Evolutionary conservation across 805 yeast species (phyloP).

Genomic region (Saccharomycopsis amapae): DNA sequence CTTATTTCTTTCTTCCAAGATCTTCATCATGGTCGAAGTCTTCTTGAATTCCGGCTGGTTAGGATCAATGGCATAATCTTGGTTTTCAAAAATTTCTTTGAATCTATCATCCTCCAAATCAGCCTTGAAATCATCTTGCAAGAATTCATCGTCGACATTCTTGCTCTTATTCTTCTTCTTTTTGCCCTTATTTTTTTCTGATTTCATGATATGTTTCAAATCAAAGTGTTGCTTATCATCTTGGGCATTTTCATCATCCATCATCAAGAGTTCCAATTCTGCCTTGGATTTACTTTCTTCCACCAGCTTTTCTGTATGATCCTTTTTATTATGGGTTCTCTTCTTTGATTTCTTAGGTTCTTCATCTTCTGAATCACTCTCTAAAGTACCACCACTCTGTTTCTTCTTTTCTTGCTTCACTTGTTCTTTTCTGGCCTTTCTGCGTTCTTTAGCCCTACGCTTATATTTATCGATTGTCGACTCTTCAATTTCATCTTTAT

Average conservation of each 20-base stretch:
- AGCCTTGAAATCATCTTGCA: slow-evolving; percentile 42
- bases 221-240: slow-evolving; percentile 56
- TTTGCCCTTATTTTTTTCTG: slow-evolving; percentile 58
- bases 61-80: slow-evolving; percentile 92
- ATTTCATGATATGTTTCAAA: slow-evolving; percentile 68
- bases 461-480: slow-evolving; percentile 72
- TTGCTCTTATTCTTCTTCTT: slow-evolving; percentile 39
- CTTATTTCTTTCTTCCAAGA: slow-evolving; percentile 67
- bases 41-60: slow-evolving; percentile 83
- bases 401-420: slow-evolving; percentile 51
- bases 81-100: slow-evolving; percentile 72
- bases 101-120: slow-evolving; percentile 80
- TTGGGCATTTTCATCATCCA: slow-evolving; percentile 46
- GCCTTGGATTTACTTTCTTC: slow-evolving; percentile 45
- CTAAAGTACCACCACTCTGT: slow-evolving; percentile 30
- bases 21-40: slow-evolving; percentile 79
- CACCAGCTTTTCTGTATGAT: slow-evolving; percentile 23
- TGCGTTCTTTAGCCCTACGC: slow-evolving; percentile 89
- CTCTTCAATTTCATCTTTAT: slow-evolving; percentile 46
- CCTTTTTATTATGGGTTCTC: too few species aligned
- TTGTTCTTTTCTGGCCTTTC: slow-evolving; percentile 74
- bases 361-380: slow-evolving; percentile 30
- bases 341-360: slow-evolving; percentile 25
- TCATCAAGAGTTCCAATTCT: slow-evolving; percentile 65
- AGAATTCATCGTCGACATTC: slow-evolving; percentile 44